A percentile compares a stretch with the other conserved stretches of the same genome.
Conservation (phyloP, 495 filamentous ascomycete genomes). For the Talaromyces adpressus region DNA sequence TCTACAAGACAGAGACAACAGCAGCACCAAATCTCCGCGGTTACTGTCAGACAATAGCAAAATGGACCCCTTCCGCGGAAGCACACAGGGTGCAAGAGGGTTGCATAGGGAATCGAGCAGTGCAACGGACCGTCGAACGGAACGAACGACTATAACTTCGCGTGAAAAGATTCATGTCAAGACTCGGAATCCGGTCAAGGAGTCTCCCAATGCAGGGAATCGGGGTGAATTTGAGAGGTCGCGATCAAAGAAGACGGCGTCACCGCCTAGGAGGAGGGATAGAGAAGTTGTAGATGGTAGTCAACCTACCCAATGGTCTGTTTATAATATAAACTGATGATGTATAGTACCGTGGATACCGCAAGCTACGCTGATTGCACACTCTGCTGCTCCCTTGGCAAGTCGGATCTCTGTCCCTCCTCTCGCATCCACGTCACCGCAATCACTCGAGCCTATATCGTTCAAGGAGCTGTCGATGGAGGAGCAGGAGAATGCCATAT, state of each 20-base stretch:
- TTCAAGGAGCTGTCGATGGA: slow-evolving; percentile 68
- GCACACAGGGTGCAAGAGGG: slow-evolving; percentile 28
- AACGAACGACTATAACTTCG: slow-evolving; percentile 50
- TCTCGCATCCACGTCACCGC: slow-evolving; percentile 64
- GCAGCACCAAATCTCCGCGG: slow-evolving; percentile 1
- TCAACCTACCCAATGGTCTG: slow-evolving; percentile 10
- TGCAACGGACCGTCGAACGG: slow-evolving; percentile 29
- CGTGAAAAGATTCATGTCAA: slow-evolving; percentile 57
- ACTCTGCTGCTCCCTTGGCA: slow-evolving; percentile 83
- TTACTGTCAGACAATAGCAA: slow-evolving; percentile 13
- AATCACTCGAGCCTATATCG: slow-evolving; percentile 60
- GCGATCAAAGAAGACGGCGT: slow-evolving; percentile 38
- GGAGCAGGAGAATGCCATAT: slow-evolving; percentile 73
- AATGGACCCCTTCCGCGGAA: slow-evolving; percentile 29
- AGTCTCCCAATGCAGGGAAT: slow-evolving; percentile 36
- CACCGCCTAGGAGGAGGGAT: slow-evolving; percentile 28
- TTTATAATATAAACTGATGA: slow-evolving; percentile 15
- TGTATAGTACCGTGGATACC: slow-evolving; percentile 67
- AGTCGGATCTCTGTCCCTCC: slow-evolving; percentile 80
- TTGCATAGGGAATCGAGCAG: slow-evolving; percentile 26
- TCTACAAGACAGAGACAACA: slow-evolving; percentile 21
- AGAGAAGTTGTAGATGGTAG: slow-evolving; percentile 30
- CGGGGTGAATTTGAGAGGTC: slow-evolving; percentile 36
- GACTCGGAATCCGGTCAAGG: slow-evolving; percentile 60
- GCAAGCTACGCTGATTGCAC: slow-evolving; percentile 70